phyloP scores from a whole-genome alignment of 1,284 basidiomycete species.

The Irpex rosettiformis region DNA sequence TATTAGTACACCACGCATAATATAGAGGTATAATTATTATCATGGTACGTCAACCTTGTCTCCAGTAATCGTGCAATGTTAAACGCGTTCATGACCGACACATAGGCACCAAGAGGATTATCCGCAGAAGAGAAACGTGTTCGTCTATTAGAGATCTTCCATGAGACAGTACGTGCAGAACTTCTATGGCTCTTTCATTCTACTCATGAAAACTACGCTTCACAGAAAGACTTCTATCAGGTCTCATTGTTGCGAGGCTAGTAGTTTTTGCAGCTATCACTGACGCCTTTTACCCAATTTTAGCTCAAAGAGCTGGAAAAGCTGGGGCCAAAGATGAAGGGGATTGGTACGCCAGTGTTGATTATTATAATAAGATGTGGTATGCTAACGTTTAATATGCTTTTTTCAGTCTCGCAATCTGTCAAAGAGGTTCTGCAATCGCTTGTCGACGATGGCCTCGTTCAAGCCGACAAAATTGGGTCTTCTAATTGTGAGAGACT shows the following conservation, averaged over 20 bases:
- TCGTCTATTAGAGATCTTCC: slow-evolving; percentile 83
- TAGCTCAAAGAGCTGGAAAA: slow-evolving; percentile 89
- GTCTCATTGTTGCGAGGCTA: slow-evolving; percentile 29
- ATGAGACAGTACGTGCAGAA: slow-evolving; percentile 61
- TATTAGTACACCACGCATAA: too few species aligned
- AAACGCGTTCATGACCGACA: too few species aligned
- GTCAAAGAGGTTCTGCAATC: slow-evolving; percentile 88
- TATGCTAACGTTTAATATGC: background rate
- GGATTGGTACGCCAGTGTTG: slow-evolving; percentile 58
- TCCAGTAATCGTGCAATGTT: too few species aligned
- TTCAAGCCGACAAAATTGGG: slow-evolving; percentile 85
- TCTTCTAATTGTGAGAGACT: slow-evolving; percentile 81
- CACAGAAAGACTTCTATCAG: slow-evolving; percentile 84
- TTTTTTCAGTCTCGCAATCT: slow-evolving; percentile 67
- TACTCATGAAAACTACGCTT: background rate
- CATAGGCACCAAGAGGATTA: slow-evolving; percentile 77
- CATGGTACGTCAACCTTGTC: too few species aligned
- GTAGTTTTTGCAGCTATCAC: slow-evolving; percentile 8
- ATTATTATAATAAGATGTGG: background rate
- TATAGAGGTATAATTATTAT: too few species aligned
- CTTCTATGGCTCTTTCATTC: background rate
- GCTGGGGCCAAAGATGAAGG: slow-evolving; percentile 78
- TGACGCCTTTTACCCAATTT: background rate
- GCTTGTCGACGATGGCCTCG: slow-evolving; percentile 79
- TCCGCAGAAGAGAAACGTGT: slow-evolving; percentile 80